Evolutionary conservation across 2,329 filamentous ascomycete species (phyloP).

Genomic region (Elsinoe fawcettii): DNA sequence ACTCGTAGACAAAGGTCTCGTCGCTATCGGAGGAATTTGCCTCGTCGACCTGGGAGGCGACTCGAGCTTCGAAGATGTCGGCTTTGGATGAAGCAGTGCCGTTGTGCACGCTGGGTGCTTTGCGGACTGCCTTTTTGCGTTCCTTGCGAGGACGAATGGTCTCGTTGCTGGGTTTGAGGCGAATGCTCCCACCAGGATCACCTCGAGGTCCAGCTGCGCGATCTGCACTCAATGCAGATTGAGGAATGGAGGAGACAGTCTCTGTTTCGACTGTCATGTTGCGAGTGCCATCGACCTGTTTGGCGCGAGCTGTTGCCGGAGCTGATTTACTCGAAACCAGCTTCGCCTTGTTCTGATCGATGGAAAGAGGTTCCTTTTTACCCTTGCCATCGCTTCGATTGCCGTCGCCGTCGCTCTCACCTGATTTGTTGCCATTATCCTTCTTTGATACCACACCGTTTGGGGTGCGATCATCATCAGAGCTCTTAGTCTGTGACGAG

Average conservation of each 20-base stretch:
- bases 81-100: conserved; percentile 86
- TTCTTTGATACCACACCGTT: conserved; percentile 31
- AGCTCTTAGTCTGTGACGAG: conserved; percentile 27
- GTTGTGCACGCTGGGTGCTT: conserved; percentile 62
- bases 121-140: conserved; percentile 70
- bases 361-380: conserved; percentile 10
- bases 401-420: conserved; percentile 58
- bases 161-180: conserved; percentile 84
- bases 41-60: conserved; percentile 91
- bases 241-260: conserved; percentile 83
- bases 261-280: conserved; percentile 98
- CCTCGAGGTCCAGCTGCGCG: conserved; percentile 51
- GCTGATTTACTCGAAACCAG: conserved; percentile 62
- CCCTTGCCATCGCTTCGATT: conserved; percentile 41
- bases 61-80: conserved; percentile 95
- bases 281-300: conserved; percentile 64
- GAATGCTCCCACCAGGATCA: conserved; percentile 63
- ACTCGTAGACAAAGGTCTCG: conserved; percentile 98
- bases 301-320: conserved; percentile 55
- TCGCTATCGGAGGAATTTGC: conserved; percentile 95
- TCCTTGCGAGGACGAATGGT: conserved; percentile 93
- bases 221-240: conserved; percentile 63
- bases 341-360: conserved; percentile 38
- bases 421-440: conserved; percentile 35
- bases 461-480: conserved; percentile 26